A percentile compares a stretch with the other conserved stretches of the same genome.
These are phyloP conservation scores for Penicillium bovifimosum DNA, from an alignment of 495 filamentous ascomycete species.

Conservation along the genomic window DNA sequence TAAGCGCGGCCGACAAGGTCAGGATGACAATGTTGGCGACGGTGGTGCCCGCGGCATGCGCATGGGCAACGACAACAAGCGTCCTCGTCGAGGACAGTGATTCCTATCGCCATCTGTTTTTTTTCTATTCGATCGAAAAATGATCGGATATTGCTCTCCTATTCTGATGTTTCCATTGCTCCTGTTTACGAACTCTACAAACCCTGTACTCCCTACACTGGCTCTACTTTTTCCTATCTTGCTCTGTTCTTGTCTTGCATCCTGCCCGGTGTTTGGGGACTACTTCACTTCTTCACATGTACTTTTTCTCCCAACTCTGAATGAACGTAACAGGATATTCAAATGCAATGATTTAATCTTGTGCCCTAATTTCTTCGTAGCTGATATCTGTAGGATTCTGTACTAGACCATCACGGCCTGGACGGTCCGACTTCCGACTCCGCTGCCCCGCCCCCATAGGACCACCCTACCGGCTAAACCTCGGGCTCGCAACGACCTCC, in stretches of 20 bases:
- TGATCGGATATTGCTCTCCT: background rate
- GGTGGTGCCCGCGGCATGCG: constrained; percentile 32
- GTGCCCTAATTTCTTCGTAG: background rate
- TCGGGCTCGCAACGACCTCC: constrained; percentile 15
- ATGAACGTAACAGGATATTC: constrained; percentile 3
- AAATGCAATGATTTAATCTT: background rate
- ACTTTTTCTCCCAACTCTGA: constrained; percentile 3
- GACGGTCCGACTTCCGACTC: constrained; percentile 18
- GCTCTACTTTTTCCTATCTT: constrained; percentile 8
- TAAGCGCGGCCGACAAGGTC: constrained; percentile 38
- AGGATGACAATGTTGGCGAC: constrained; percentile 26
- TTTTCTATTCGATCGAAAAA: background rate
- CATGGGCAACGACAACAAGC: constrained; percentile 41
- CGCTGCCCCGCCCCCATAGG: background rate
- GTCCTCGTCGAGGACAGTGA: constrained; percentile 40
- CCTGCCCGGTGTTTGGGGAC: constrained; percentile 20
- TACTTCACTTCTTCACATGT: constrained; percentile 13
- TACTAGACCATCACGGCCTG: constrained; percentile 1
- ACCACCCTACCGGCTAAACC: constrained; percentile 19
- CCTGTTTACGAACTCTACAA: background rate
- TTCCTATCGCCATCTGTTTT: background rate
- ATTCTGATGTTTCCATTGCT: background rate
- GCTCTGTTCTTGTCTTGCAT: constrained; percentile 14
- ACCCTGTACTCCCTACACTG: constrained; percentile 6
- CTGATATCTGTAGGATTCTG: too few species aligned